Evolutionary conservation across 345 rosid species (phyloP).

Genomic region (Eucalyptus polybractea): DNA sequence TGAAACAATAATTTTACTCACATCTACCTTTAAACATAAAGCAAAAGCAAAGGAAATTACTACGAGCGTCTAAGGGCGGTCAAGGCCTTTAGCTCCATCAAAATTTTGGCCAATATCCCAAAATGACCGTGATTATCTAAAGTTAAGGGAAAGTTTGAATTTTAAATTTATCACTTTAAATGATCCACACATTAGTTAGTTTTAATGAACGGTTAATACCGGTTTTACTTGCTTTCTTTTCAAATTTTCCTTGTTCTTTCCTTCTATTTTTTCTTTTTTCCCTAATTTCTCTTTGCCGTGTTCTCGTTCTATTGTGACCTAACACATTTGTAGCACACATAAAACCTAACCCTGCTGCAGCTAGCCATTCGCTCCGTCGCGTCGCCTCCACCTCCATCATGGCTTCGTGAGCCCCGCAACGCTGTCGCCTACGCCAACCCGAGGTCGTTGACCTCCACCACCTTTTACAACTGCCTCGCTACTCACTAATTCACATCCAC

Average conservation of each 20-base stretch:
- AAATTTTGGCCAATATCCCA: not conserved
- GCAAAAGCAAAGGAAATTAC: not conserved
- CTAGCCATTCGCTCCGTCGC: not conserved
- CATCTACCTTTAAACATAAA: not conserved
- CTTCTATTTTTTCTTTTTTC: too few species aligned
- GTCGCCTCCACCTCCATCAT: not conserved
- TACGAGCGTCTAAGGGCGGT: not conserved
- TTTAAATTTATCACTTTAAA: too few species aligned
- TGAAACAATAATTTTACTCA: not conserved
- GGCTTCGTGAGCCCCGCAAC: not conserved
- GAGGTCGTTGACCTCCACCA: not conserved
- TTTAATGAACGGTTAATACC: too few species aligned
- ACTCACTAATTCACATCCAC: not conserved
- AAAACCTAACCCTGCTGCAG: not conserved
- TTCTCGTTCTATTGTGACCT: too few species aligned
- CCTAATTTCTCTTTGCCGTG: too few species aligned
- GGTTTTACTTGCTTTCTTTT: too few species aligned
- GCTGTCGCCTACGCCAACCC: not conserved
- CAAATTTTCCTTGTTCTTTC: too few species aligned
- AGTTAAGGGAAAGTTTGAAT: not conserved
- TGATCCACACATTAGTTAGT: too few species aligned
- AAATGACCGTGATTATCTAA: not conserved
- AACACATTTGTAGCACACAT: too few species aligned
- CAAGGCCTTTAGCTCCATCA: not conserved
- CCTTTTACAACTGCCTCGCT: not conserved